Conservation (phyloP, 352 stramenopile genomes). For the Phytophthora aleatoria region DNA sequence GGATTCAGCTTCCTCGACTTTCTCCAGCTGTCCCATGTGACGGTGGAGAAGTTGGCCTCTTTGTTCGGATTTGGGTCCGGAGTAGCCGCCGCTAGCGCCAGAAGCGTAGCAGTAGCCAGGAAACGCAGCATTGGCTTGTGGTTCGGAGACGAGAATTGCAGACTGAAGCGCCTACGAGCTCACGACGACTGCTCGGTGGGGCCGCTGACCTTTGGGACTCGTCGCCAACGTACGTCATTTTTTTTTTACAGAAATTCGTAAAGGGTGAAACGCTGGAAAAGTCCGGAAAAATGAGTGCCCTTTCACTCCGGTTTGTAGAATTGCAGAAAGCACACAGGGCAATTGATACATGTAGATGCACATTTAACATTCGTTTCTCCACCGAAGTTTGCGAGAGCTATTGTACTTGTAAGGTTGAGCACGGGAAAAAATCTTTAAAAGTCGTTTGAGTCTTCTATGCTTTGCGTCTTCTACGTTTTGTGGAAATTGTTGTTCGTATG, state of each 20-base stretch:
- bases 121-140: not conserved
- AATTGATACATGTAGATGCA: no score
- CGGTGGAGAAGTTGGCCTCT: constrained; percentile 18
- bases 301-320: not conserved
- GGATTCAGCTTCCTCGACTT: constrained; percentile 51
- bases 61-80: constrained; percentile 3
- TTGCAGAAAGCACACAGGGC: not conserved
- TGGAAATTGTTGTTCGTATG: no score
- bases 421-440: no score
- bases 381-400: no score
- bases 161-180: not conserved
- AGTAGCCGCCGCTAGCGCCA: not conserved
- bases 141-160: not conserved
- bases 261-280: not conserved
- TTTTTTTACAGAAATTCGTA: not conserved
- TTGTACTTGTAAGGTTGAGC: no score
- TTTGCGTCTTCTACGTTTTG: no score
- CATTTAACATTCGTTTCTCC: no score
- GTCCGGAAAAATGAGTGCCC: not conserved
- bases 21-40: constrained; percentile 24
- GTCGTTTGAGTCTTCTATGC: no score
- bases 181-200: not conserved
- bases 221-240: not conserved
- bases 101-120: not conserved
- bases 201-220: not conserved